Base-by-base conservation (phyloP, 2,329 filamentous ascomycete genomes). In the Arthrobotrys conoides region DNA sequence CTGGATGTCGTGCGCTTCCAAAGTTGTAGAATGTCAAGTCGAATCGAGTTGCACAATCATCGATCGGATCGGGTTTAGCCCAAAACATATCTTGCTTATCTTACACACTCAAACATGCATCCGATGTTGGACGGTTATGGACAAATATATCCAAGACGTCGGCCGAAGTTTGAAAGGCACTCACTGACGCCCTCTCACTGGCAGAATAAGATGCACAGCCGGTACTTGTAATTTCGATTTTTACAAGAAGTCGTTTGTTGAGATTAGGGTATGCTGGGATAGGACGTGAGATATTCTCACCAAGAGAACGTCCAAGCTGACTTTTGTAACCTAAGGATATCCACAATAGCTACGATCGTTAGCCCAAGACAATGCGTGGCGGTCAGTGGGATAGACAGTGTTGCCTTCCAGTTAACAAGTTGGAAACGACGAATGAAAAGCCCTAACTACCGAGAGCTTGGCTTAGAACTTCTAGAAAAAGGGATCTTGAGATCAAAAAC, bases 401-500 rank as follows among this genome's bases (percentile, higher is more conserved):
- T 63, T 63, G 38, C 46, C 30, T 57, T 41, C 27, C 16, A 20
- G n/a, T 27, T 24, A 36, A 53, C 51, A 41, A 36, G 33, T 65
- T 30, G n/a, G 57, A 64, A 71, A 6, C 30, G 61, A 33, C 66
- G 57, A 71, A 65, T 55, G 46, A 36, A 41, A 71, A 71, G 57
- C 57, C 46, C 46, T 53, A 64, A 49, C 67, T 71, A 51, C 53
- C 67, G 55, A 71, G 59, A 59, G 30, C 48, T 61, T 67, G 61
- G 61, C 38, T 51, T 57, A 33, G 41, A 65, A 57, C 46, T 66
- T 67, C 61, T 59, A 73, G 61, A 73, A 73, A 51, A 73, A 72
- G 44, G 61, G 44, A 65, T 48, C 61, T 48, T 33, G 27, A 65
- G 44, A 65, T 48, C 61, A 41, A 65, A 65, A 61, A 61, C 57